These are phyloP conservation scores for Akebia trifoliata DNA, from an alignment of 164 flowering plant species.

Conservation along the genomic window DNA sequence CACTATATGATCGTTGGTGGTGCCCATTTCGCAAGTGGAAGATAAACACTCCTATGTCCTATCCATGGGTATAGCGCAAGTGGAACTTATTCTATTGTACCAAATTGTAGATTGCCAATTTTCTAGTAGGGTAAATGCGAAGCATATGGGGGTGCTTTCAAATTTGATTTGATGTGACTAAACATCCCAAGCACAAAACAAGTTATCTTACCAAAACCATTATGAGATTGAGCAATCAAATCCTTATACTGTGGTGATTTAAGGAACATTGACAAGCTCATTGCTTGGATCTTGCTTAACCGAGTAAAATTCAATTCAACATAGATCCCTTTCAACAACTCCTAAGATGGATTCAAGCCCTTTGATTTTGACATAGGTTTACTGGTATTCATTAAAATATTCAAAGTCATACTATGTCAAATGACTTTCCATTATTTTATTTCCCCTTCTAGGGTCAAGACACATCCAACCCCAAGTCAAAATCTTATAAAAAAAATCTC, in stretches of 20 bases:
- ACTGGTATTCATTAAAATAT: too few relatives aligned
- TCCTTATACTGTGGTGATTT: constrained; percentile 75
- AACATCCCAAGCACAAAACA: constrained; percentile 97
- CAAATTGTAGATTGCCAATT: constrained; percentile 82
- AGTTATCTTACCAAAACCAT: constrained; percentile 96
- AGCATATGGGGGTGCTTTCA: constrained; percentile 74
- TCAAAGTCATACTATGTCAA: too few relatives aligned
- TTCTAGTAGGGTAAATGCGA: constrained; percentile 92
- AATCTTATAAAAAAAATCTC: too few relatives aligned
- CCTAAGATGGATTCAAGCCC: constrained; percentile 69
- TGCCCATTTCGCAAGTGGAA: constrained; percentile 34
- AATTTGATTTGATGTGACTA: constrained; percentile 69
- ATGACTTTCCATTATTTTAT: too few relatives aligned
- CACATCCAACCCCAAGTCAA: too few relatives aligned
- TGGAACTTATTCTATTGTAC: constrained; percentile 71
- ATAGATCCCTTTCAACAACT: constrained; percentile 73
- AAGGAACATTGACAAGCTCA: constrained; percentile 87
- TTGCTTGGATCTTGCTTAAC: constrained; percentile 86
- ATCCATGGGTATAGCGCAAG: constrained; percentile 62
- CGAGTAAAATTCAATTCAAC: constrained; percentile 75
- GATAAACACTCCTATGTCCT: constrained; percentile 24
- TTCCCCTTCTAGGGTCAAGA: too few relatives aligned
- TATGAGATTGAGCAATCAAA: constrained; percentile 90
- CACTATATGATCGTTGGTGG: constrained; percentile 63
- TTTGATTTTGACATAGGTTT: constrained; percentile 72